A percentile compares a stretch with the other conserved stretches of the same genome.
Evolutionary conservation across 148 eudicot genomes (phyloP).

Genomic region (Rhododendron ferrugineum): DNA sequence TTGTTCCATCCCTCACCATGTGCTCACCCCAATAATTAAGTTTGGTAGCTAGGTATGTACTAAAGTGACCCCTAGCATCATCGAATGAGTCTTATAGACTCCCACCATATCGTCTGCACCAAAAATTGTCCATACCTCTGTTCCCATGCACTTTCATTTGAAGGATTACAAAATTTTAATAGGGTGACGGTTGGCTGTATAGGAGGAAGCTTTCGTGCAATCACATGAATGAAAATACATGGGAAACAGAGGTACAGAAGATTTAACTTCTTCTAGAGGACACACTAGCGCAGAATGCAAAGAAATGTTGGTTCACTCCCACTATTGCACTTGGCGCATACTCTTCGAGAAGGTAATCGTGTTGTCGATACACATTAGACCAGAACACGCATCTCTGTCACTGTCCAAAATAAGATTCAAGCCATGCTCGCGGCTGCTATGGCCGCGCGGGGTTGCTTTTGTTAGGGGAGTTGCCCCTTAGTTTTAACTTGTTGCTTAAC

Average conservation of each 20-base stretch:
- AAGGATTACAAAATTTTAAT: too few relatives aligned
- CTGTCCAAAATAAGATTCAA: too few relatives aligned
- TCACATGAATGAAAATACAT: neutral
- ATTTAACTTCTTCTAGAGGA: neutral
- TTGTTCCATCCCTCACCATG: slow-evolving; percentile 37
- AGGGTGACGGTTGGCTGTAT: too few relatives aligned
- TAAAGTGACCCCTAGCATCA: neutral
- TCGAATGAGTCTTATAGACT: neutral
- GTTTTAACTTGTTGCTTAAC: too few relatives aligned
- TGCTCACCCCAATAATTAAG: slow-evolving; percentile 16
- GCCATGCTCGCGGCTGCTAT: too few relatives aligned
- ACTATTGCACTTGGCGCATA: too few relatives aligned
- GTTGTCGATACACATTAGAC: neutral
- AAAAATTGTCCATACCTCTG: neutral
- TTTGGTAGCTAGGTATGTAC: neutral
- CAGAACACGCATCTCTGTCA: neutral
- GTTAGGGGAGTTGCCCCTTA: too few relatives aligned
- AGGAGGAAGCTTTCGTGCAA: neutral
- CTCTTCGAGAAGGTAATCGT: neutral
- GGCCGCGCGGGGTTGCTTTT: too few relatives aligned
- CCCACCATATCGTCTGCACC: neutral
- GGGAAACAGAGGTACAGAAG: neutral
- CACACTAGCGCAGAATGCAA: too few relatives aligned
- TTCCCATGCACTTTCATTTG: neutral
- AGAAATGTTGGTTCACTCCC: too few relatives aligned